Base-by-base conservation (phyloP, 306 rosid genomes). In the Cicer bijugum region DNA sequence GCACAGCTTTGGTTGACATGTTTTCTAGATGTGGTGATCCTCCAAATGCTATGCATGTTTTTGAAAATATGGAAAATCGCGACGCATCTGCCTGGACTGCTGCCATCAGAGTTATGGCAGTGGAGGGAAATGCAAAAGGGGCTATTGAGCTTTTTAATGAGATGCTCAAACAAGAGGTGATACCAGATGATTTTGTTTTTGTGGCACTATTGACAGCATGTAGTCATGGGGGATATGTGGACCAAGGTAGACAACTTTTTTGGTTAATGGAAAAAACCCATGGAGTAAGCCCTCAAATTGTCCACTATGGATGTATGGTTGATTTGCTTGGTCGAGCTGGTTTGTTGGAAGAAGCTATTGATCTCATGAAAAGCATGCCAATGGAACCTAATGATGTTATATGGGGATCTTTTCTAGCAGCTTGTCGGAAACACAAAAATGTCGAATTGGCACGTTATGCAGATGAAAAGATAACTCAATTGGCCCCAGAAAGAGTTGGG, bases 291-390 rank as follows among this genome's bases (percentile, higher is more conserved):
- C 92, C 97, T 20, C 88, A 78, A 19, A 84, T 86, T 61, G 81
- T 88, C 46, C 97, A 89, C 67, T 89, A 88, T 47, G 96, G 97
- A 51, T 92, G 96, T 75, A 84, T 92, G 93, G 86, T 89, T 67
- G 97, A 92, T 83, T 84, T 92, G 71, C 84, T 92, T 2, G 88
- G 96, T 44, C 86, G 92, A 57, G 92, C 88, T 10, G 92, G 93
- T 28, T 61, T 82, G 71, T 61, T 92, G 67, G 82, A 69, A 80
- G 94, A 92, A 83, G 96, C 93, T 75, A 60, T 83, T 46, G 80
- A 83, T 84, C 76, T 90, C 69, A 84, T 86, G 61, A 83, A 85
- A 71, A 72, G 81, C 79, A 90, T 90, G 97, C 89, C 96, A 68
- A 83, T 88, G 86, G 84, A 88, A 72, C 89, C 92, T 7, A 88